Base-by-base conservation (phyloP, 768 basidiomycete genomes). In the Daedalea quercina region DNA sequence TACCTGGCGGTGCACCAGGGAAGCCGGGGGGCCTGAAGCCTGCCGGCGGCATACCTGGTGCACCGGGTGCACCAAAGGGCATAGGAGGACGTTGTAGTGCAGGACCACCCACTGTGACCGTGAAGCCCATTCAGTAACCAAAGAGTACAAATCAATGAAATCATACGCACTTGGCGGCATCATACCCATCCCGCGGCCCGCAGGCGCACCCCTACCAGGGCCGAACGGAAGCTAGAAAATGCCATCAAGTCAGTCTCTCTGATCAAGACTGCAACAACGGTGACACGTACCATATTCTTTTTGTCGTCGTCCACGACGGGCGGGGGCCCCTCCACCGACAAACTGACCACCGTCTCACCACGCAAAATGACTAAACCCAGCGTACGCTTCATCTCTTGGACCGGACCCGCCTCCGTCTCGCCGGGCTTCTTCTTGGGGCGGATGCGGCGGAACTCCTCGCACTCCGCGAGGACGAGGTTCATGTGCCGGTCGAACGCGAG, bases 401-500 rank as follows among this genome's bases (percentile, higher is more conserved):
- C 82, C 1, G 81, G 81, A 7, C 80, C 82, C 3, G 82, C 78
- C 66, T 85, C 69, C 37, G 15, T 70, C 71, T 83, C 85, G 24
- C 89, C 90, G 13, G 81, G 66, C 74, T 95, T 90, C 76, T 93
- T 93, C 78, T 98, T 97, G 35, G 88, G 87, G 58, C 89, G 76
- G 40, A 98, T 85, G 58, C 89, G 84, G 63, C 96, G 75, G 67
- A 98, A 99, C 71, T 99, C 96, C 70, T 99, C 96, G 66, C 94
- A 97, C 62, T 98, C 96, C 15, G 95, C 94, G 51, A 99, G 74
- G 43, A 99, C 96, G 61, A 99, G 78, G 73, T 99, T 99, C 96
- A 98, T 99, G 72, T 99, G 96, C 65, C 90, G 87, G 75, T 99
- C 96, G 69, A 97, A 99, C 49, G 96, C 96, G 69, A 99, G 87